Evolutionary conservation across 2,329 filamentous ascomycete species (phyloP), one percentile per base, ranked within the genome.

Genomic region (Claviceps sorghi): DNA sequence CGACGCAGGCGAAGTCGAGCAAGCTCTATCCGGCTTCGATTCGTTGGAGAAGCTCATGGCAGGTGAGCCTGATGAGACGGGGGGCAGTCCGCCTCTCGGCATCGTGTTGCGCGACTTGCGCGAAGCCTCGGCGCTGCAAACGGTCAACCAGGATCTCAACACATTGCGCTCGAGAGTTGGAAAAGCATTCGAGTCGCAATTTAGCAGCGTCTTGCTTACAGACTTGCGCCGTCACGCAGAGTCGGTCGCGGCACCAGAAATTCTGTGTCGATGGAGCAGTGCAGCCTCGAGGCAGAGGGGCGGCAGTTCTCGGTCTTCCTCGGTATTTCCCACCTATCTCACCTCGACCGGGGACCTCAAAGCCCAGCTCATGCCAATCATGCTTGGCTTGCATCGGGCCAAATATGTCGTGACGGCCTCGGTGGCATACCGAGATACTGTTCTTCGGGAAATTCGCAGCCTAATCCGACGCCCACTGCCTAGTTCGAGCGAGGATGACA

Each of bases 401-500:
- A 84, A 83, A 57, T 83, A 93, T 61, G 85, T 91, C 2, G 82
- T 82, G 4, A 79, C 83, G 38, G 93, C 93, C 21, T 86, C 89
- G n/a, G 78, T 83, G 41, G 81, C 83, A 0, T 97, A 93, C 66
- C 81, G 91, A 57, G 89, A 95, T 42, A 78, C 86, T 0, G 81
- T 95, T 13, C 71, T 95, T 56, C 83, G 86, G 49, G 93, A 98
- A 66, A 84, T 97, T 64, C 86, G 91, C 60, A 82, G 80, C 36
- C 73, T 97, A 48, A 91, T 98, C 49, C 80, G 89, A 51, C 80
- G 82, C 53, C 86, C 91, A 26, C 74, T 98, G 41, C 93, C 93
- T 0, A 95, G 89, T 62, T 95, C 91, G 11, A 93, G 82, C 59
- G 93, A 98, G 55, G 91, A 97, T 58, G 93, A 98, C 63, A 87